Evolutionary conservation across 805 yeast species (phyloP).

Genomic region (Kurtzmaniella fragi): DNA sequence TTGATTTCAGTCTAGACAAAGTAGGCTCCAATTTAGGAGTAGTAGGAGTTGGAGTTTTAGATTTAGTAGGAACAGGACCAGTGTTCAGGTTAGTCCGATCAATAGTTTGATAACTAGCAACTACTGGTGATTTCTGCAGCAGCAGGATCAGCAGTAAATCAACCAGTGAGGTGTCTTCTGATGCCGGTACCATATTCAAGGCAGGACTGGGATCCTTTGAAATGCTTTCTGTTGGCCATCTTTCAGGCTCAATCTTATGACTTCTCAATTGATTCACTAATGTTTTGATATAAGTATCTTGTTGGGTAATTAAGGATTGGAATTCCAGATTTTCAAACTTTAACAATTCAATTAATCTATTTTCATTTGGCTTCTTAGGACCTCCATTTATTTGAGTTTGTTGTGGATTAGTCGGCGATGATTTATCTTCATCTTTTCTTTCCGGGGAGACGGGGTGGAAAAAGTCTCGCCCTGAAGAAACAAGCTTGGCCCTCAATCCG

Average conservation of each 20-base stretch:
- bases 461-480: background rate
- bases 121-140: background rate
- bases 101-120: background rate
- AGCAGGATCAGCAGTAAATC: background rate
- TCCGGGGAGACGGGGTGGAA: background rate
- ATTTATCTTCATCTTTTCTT: too few species aligned
- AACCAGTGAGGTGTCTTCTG: background rate
- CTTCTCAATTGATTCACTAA: conserved; percentile 8
- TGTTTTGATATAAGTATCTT: conserved; percentile 8
- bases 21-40: too few species aligned
- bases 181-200: background rate
- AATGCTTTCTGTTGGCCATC: too few species aligned
- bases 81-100: too few species aligned
- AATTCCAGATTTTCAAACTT: conserved; percentile 33
- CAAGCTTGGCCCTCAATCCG: background rate
- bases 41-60: background rate
- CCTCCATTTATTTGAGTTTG: background rate
- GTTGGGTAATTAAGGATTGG: conserved; percentile 12
- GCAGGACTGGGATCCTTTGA: too few species aligned
- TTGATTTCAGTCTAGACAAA: background rate
- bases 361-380: conserved; percentile 14
- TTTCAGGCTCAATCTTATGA: conserved; percentile 2
- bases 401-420: background rate
- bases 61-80: too few species aligned
- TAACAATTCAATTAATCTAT: conserved; percentile 30